Evolutionary conservation across 257 asterid genomes (phyloP).

Genomic region (Primulina tabacum): DNA sequence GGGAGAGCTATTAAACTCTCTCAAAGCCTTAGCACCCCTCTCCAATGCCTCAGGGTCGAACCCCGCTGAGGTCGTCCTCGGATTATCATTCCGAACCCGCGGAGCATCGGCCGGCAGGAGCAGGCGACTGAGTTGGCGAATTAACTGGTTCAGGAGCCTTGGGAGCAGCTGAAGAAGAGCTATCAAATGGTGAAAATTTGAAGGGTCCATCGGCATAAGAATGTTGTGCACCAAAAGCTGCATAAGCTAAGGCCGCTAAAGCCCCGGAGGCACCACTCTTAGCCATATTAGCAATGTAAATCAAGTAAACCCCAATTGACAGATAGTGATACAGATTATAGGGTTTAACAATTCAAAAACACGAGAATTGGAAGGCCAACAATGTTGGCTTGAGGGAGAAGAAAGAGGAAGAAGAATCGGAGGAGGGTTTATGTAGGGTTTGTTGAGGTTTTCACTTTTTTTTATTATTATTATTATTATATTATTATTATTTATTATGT

Average conservation of each 20-base stretch:
- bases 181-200: slow-evolving; percentile 48
- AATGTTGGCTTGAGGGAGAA: slow-evolving; percentile 21
- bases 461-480: too few species aligned
- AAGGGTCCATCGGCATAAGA: slow-evolving; percentile 60
- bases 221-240: slow-evolving; percentile 42
- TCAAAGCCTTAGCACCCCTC: slow-evolving; percentile 62
- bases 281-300: slow-evolving; percentile 34
- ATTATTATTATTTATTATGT: not conserved
- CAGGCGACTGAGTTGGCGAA: slow-evolving; percentile 35
- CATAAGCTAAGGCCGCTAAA: slow-evolving; percentile 60
- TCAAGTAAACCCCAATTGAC: not conserved
- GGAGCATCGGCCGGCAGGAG: slow-evolving; percentile 31
- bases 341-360: not conserved
- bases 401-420: slow-evolving; percentile 29
- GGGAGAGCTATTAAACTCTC: slow-evolving; percentile 40
- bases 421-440: slow-evolving; percentile 53
- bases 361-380: not conserved
- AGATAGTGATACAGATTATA: not conserved
- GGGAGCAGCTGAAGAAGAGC: slow-evolving; percentile 37
- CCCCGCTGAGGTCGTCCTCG: slow-evolving; percentile 81
- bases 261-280: slow-evolving; percentile 55
- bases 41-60: slow-evolving; percentile 88
- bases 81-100: slow-evolving; percentile 63
- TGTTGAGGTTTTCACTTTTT: not conserved
- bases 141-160: slow-evolving; percentile 33